Evolutionary conservation across 78 protist genomes (phyloP).

Genomic region (Chrysochromulina tobinii): DNA sequence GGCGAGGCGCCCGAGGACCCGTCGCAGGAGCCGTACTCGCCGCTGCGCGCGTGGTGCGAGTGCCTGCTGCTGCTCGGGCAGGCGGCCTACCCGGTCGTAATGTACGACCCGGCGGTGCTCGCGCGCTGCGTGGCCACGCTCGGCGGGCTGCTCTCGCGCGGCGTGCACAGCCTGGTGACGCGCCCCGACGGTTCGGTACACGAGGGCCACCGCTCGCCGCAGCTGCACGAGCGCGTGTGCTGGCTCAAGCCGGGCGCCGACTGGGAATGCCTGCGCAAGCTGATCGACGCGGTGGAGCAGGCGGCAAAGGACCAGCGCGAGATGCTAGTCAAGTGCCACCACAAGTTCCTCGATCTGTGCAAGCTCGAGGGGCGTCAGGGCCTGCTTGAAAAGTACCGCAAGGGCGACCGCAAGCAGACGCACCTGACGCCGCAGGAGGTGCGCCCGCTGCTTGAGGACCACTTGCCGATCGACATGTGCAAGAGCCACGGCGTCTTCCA

Average conservation of each 20-base stretch:
- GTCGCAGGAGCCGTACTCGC: background rate
- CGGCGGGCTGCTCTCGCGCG: background rate
- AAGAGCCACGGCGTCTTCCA: background rate
- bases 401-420: background rate
- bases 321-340: constrained; percentile 3
- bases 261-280: background rate
- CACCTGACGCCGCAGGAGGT: background rate
- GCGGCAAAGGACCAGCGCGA: background rate
- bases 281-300: background rate
- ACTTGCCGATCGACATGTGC: background rate
- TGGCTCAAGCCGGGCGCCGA: background rate
- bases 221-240: background rate
- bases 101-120: background rate
- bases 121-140: background rate
- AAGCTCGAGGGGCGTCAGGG: background rate
- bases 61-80: background rate
- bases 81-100: background rate
- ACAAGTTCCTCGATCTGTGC: background rate
- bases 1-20: background rate
- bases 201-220: background rate
- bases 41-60: background rate
- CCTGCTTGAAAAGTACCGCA: background rate
- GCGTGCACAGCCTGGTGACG: background rate
- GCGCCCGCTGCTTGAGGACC: background rate
- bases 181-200: background rate